These are phyloP conservation scores for Syzygium aromaticum DNA, from an alignment of 345 rosid genomes.

Conservation along the genomic window DNA sequence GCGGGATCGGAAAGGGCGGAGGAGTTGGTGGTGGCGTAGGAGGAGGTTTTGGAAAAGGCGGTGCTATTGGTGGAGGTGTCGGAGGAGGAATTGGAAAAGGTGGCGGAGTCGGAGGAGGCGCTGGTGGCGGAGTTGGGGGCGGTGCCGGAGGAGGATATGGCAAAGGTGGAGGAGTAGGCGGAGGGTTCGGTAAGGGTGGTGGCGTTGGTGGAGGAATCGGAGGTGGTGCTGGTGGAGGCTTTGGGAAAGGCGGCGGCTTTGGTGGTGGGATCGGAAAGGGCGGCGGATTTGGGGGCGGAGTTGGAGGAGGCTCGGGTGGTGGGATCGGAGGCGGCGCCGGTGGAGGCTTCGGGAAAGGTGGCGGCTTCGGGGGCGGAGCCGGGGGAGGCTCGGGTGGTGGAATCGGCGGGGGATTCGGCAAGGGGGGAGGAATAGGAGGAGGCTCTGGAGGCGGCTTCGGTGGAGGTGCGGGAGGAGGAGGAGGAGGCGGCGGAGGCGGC, in stretches of 20 bases:
- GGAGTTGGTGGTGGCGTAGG: slow-evolving; percentile 1
- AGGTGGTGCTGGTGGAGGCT: not conserved
- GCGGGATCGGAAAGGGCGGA: not conserved
- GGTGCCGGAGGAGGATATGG: not conserved
- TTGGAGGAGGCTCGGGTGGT: not conserved
- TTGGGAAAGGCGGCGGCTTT: not conserved
- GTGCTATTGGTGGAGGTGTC: not conserved
- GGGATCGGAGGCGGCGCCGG: not conserved
- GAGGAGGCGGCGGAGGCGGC: not conserved
- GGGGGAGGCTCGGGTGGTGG: not conserved
- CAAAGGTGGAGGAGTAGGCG: not conserved
- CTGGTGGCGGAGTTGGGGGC: not conserved
- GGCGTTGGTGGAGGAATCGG: not conserved
- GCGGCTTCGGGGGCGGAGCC: not conserved
- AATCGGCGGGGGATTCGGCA: not conserved
- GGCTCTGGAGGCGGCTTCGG: not conserved
- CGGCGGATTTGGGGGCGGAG: not conserved
- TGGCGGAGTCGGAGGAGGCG: not conserved
- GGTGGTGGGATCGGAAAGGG: not conserved
- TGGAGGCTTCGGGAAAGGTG: not conserved
- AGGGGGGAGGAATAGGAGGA: not conserved
- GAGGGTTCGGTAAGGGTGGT: not conserved
- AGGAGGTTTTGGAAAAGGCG: not conserved
- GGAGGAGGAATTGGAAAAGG: not conserved
- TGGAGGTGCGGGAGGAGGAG: not conserved